These are phyloP conservation scores for Colletotrichum cuscutae DNA, from an alignment of 2,329 filamentous ascomycete species.

Conservation along the genomic window DNA sequence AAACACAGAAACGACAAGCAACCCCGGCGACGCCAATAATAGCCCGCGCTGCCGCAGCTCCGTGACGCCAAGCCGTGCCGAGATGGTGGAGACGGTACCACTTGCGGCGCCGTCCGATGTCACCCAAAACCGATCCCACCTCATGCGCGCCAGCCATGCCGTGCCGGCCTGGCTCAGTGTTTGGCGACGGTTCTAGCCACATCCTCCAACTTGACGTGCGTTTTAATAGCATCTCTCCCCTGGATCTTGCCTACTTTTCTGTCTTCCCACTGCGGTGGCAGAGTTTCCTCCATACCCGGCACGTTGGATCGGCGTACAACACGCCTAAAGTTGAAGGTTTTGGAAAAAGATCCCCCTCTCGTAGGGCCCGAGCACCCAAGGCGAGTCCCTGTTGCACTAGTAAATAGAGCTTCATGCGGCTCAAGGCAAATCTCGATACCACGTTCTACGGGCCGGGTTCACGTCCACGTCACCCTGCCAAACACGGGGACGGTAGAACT, in stretches of 20 bases:
- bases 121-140: slow-evolving; percentile 4
- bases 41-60: slow-evolving; percentile 29
- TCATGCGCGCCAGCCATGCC: slow-evolving; percentile 3
- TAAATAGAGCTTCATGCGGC: slow-evolving; percentile 8
- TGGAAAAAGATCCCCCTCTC: no score
- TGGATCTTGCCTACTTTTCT: not conserved
- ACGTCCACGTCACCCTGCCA: slow-evolving; percentile 10
- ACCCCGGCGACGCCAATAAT: slow-evolving; percentile 14
- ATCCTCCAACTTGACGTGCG: not conserved
- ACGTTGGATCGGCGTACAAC: not conserved
- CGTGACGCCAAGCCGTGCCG: slow-evolving; percentile 33
- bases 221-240: not conserved
- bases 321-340: not conserved
- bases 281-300: not conserved
- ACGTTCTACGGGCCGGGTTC: slow-evolving; percentile 18
- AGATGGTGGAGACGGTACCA: slow-evolving; percentile 26
- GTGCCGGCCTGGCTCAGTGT: no score
- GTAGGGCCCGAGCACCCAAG: not conserved
- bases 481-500: not conserved
- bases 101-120: slow-evolving; percentile 25
- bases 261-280: not conserved
- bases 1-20: not conserved
- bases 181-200: not conserved
- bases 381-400: not conserved
- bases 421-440: not conserved